Conservation (phyloP, 2,329 filamentous ascomycete species). For the Grosmannia serpens region DNA sequence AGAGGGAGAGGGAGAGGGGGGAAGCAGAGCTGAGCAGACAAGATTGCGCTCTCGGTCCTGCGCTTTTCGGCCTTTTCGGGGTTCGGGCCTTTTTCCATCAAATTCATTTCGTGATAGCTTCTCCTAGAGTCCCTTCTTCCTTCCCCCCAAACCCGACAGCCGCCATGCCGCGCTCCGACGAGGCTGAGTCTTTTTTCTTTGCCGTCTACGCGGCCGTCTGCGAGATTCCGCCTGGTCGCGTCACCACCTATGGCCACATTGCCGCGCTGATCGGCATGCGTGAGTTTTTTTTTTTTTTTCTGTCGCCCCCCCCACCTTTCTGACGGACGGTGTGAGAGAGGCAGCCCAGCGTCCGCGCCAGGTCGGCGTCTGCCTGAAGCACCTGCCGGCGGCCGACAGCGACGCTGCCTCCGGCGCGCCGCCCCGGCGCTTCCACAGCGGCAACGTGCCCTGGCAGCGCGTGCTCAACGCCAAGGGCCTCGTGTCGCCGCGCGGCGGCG, state of each 20-base stretch:
- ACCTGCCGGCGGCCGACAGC: conserved; percentile 38
- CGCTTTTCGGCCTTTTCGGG: too few relatives aligned
- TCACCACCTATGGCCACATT: conserved; percentile 82
- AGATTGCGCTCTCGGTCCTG: too few relatives aligned
- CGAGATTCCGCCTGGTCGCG: conserved; percentile 70
- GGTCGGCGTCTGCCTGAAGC: conserved; percentile 82
- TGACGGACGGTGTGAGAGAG: too few relatives aligned
- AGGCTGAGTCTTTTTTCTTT: conserved; percentile 62
- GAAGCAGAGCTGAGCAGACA: too few relatives aligned
- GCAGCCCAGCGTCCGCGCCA: conserved; percentile 67
- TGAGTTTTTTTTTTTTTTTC: conserved; percentile 27
- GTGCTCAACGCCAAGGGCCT: conserved; percentile 79
- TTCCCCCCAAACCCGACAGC: background rate
- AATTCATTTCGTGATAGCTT: background rate
- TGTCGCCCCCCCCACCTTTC: too few relatives aligned
- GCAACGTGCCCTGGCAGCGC: conserved; percentile 87
- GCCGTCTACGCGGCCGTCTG: conserved; percentile 76
- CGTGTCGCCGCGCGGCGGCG: conserved; percentile 59
- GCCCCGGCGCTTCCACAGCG: conserved; percentile 53
- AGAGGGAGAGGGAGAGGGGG: too few relatives aligned
- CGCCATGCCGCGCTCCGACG: conserved; percentile 58
- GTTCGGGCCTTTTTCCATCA: too few relatives aligned
- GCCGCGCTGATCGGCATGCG: conserved; percentile 61
- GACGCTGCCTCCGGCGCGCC: background rate
- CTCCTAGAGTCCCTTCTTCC: too few relatives aligned